Evolutionary conservation across 192 early-diverging fungal species (phyloP).

Genomic region (Coemansia sp.): DNA sequence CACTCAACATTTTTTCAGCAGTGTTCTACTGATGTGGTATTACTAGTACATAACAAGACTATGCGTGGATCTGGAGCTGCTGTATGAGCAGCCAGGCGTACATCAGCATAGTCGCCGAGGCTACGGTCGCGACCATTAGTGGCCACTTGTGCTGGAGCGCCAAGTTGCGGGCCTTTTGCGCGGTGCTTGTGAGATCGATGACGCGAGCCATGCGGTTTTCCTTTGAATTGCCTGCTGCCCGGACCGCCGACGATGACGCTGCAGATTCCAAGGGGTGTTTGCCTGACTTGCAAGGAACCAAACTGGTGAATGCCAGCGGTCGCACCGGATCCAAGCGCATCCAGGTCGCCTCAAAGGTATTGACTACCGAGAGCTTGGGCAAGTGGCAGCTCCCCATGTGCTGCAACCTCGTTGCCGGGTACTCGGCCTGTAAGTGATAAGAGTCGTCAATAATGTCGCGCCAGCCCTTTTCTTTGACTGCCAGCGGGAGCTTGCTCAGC

Average conservation of each 20-base stretch:
- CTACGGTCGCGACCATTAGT: slow-evolving; percentile 34
- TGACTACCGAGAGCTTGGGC: slow-evolving; percentile 34
- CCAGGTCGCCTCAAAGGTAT: slow-evolving; percentile 43
- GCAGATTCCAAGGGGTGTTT: slow-evolving; percentile 29
- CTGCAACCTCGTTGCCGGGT: slow-evolving; percentile 39
- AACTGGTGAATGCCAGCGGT: slow-evolving; percentile 20
- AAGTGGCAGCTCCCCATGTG: slow-evolving; percentile 34
- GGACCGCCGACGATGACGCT: not conserved
- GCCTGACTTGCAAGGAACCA: slow-evolving; percentile 23
- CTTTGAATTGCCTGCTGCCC: not conserved
- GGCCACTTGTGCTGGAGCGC: slow-evolving; percentile 44
- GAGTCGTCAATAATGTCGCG: slow-evolving; percentile 37
- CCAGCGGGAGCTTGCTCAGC: slow-evolving; percentile 27
- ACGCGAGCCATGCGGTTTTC: slow-evolving; percentile 38
- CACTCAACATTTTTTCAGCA: slow-evolving; percentile 10
- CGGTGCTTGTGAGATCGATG: slow-evolving; percentile 38
- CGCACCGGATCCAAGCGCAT: slow-evolving; percentile 43
- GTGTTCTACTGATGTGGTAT: slow-evolving; percentile 12
- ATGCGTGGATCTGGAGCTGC: slow-evolving; percentile 25
- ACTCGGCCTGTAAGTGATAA: slow-evolving; percentile 29
- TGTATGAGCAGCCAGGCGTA: slow-evolving; percentile 46
- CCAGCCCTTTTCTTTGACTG: slow-evolving; percentile 18
- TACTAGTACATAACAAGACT: not conserved
- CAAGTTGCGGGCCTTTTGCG: slow-evolving; percentile 42
- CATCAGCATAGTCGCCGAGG: slow-evolving; percentile 44